phyloP scores from a whole-genome alignment of 2,329 filamentous ascomycete species.

The Escovopsis sp. region DNA sequence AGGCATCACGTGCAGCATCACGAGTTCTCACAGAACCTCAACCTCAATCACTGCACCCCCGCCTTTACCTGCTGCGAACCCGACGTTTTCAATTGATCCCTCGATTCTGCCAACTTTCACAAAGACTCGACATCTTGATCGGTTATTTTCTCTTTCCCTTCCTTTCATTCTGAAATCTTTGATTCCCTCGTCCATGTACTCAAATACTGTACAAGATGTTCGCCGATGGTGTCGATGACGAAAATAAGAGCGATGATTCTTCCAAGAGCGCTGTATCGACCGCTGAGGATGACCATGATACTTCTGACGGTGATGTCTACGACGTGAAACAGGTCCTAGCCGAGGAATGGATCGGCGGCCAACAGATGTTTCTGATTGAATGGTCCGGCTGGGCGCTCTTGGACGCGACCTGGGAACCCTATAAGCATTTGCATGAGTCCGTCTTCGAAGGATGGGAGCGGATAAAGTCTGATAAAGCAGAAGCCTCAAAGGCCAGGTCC shows the following conservation, averaged over 20 bases:
- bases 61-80: background rate
- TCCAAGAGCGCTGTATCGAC: conserved; percentile 18
- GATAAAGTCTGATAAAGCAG: conserved; percentile 19
- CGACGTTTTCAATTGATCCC: background rate
- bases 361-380: conserved; percentile 19
- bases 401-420: conserved; percentile 36
- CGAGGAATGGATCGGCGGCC: conserved; percentile 20
- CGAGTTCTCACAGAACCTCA: background rate
- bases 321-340: conserved; percentile 37
- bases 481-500: conserved; percentile 20
- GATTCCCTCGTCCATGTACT: too few species aligned
- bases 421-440: conserved; percentile 23
- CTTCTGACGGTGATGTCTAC: conserved; percentile 27
- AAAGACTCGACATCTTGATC: background rate
- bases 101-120: background rate
- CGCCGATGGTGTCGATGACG: background rate
- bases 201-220: conserved; percentile 1
- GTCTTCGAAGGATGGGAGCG: conserved; percentile 29
- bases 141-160: background rate
- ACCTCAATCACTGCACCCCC: background rate
- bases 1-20: too few species aligned
- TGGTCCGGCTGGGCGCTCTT: conserved; percentile 22
- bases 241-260: conserved; percentile 14
- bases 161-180: background rate
- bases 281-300: conserved; percentile 17